phyloP scores from a whole-genome alignment of 2,329 filamentous ascomycete species.

The Hypomyces rosellus region DNA sequence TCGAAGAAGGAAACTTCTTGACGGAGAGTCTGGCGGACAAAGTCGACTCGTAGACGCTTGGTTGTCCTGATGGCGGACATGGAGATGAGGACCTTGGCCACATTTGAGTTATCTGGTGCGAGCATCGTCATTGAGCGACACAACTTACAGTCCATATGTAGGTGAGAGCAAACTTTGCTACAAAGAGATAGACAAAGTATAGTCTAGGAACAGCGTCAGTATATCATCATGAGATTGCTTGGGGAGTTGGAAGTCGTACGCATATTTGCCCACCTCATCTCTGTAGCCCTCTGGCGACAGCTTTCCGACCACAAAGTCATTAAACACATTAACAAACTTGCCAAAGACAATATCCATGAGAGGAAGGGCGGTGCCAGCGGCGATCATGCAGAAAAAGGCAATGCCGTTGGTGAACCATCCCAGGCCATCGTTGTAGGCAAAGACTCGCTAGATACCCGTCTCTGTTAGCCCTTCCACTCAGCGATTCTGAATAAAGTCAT shows the following conservation, averaged over 20 bases:
- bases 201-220: slow-evolving; percentile 28
- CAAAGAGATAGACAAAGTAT: slow-evolving; percentile 53
- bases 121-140: no score
- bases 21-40: slow-evolving; percentile 32
- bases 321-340: slow-evolving; percentile 48
- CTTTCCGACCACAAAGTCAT: slow-evolving; percentile 43
- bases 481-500: neutral
- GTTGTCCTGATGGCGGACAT: slow-evolving; percentile 32
- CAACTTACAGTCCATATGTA: slow-evolving; percentile 47
- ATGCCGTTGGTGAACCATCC: slow-evolving; percentile 32
- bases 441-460: slow-evolving; percentile 25
- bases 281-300: slow-evolving; percentile 42
- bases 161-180: slow-evolving; percentile 46
- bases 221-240: neutral
- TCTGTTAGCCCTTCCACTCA: neutral
- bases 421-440: slow-evolving; percentile 31
- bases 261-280: slow-evolving; percentile 39
- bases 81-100: slow-evolving; percentile 29
- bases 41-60: slow-evolving; percentile 31
- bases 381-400: slow-evolving; percentile 31
- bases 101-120: no score
- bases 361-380: slow-evolving; percentile 35
- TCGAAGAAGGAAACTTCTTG: slow-evolving; percentile 54
- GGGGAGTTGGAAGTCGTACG: slow-evolving; percentile 21
- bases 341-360: slow-evolving; percentile 57